Evolutionary conservation across 768 basidiomycete genomes (phyloP).

Genomic region (Russula brevipes): DNA sequence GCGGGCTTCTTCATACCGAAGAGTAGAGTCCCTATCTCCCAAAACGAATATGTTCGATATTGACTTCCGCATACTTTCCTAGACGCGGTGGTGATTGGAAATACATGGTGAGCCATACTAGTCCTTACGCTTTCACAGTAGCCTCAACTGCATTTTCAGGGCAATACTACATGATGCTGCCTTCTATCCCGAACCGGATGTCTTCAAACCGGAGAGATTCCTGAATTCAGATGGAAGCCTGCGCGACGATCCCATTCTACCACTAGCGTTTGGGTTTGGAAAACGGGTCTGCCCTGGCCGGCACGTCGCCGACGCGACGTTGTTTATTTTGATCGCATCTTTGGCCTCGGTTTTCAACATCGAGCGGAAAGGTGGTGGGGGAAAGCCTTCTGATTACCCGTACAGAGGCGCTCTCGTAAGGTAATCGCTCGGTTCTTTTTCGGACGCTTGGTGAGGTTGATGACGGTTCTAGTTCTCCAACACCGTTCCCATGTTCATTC

Average conservation of each 20-base stretch:
- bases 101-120: neutral
- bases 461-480: neutral
- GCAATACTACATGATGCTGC: neutral
- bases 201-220: neutral
- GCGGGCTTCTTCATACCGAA: slow-evolving; percentile 10
- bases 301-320: neutral
- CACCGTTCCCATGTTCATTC: neutral
- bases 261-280: neutral
- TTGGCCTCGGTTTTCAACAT: neutral
- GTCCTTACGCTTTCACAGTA: neutral
- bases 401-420: neutral
- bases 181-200: neutral
- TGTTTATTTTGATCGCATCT: neutral
- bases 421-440: neutral
- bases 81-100: neutral
- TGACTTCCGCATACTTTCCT: too few relatives aligned
- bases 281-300: slow-evolving; percentile 1
- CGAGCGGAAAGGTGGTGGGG: neutral
- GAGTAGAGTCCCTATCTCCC: neutral
- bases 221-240: neutral
- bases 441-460: neutral
- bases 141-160: neutral
- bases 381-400: neutral
- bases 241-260: neutral
- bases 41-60: neutral